Conservation (phyloP, 371 early-diverging fungal genomes). For the Globomyces sp. region DNA sequence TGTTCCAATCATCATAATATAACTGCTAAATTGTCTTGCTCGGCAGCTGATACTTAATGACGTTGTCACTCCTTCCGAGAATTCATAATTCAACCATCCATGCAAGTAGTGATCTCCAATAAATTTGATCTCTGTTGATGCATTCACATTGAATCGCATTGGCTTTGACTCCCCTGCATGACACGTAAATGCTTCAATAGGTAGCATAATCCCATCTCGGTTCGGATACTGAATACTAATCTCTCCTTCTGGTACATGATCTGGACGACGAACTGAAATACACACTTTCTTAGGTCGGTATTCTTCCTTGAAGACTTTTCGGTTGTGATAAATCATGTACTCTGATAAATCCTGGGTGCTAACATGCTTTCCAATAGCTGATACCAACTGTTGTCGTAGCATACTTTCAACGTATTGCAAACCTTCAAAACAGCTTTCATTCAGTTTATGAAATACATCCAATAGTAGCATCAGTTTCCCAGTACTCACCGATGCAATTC, state of each 20-base stretch:
- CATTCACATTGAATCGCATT: slow-evolving; percentile 13
- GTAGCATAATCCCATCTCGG: not conserved
- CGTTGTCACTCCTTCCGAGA: not conserved
- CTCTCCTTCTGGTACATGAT: slow-evolving; percentile 23
- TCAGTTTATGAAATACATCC: not conserved
- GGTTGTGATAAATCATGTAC: slow-evolving; percentile 15
- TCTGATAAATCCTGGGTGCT: not conserved
- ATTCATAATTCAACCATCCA: slow-evolving; percentile 14
- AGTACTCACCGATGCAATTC: not conserved
- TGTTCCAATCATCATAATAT: slow-evolving; percentile 15
- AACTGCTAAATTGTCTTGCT: slow-evolving; percentile 20
- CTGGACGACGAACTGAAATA: slow-evolving; percentile 19
- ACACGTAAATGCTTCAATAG: not conserved
- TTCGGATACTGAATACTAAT: slow-evolving; percentile 11
- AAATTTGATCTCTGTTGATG: slow-evolving; percentile 15
- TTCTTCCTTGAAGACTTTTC: slow-evolving; percentile 8
- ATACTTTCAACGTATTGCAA: slow-evolving; percentile 6
- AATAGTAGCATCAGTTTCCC: slow-evolving; percentile 8
- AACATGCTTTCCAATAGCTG: slow-evolving; percentile 17
- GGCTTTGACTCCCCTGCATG: slow-evolving; percentile 1
- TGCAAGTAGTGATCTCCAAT: slow-evolving; percentile 19
- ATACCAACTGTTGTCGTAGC: slow-evolving; percentile 15
- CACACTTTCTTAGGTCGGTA: slow-evolving; percentile 16
- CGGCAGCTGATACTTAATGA: slow-evolving; percentile 7
- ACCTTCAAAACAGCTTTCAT: not conserved